Conservation (phyloP, 306 rosid species). For the Quillaja saponaria region DNA sequence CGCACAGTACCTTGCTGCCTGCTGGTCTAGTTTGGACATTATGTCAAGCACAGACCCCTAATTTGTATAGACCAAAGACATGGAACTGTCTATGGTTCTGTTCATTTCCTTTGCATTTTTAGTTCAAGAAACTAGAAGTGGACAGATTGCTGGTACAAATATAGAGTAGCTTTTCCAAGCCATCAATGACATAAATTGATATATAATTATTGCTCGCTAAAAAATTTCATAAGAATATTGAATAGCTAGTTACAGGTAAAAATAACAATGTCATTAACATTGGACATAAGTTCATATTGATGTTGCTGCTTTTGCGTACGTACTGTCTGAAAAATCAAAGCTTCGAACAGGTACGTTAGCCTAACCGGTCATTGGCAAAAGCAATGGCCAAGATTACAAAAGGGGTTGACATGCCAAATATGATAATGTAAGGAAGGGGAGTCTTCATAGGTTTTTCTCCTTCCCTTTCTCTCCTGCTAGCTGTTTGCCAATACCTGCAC, state of each 20-base stretch:
- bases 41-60: no score
- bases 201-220: slow-evolving; percentile 1
- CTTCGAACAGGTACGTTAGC: slow-evolving; percentile 84
- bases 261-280: no score
- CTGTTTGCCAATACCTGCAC: slow-evolving; percentile 93
- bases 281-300: no score
- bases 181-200: neutral
- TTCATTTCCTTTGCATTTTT: neutral
- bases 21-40: no score
- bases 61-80: no score
- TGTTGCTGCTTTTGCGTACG: slow-evolving; percentile 21
- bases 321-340: slow-evolving; percentile 11
- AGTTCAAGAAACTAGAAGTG: neutral
- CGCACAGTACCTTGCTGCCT: no score
- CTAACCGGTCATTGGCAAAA: slow-evolving; percentile 98
- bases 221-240: no score
- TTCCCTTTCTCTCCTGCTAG: slow-evolving; percentile 93
- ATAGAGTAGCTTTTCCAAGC: slow-evolving; percentile 12
- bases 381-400: slow-evolving; percentile 97
- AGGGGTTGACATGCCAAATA: slow-evolving; percentile 97
- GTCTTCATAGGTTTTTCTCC: slow-evolving; percentile 98
- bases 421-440: slow-evolving; percentile 91
- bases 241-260: no score
- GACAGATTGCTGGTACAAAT: neutral
- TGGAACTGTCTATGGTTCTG: neutral